Conservation (phyloP, 495 filamentous ascomycete genomes). For the Trichoderma gamsii region DNA sequence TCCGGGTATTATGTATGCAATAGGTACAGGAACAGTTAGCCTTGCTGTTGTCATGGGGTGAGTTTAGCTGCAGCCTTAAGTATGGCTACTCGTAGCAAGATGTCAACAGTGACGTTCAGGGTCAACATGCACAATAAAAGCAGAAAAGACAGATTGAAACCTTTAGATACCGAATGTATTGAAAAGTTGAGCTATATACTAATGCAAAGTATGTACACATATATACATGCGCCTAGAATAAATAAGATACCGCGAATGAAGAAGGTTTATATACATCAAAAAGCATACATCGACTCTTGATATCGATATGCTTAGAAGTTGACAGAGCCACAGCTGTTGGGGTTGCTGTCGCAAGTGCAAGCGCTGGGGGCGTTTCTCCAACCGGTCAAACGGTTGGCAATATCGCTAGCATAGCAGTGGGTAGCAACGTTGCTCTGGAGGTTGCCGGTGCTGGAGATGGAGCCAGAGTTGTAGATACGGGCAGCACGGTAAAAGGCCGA, state of each 20-base stretch:
- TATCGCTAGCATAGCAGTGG: conserved; percentile 50
- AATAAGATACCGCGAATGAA: neutral
- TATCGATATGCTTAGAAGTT: neutral
- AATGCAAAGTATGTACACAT: neutral
- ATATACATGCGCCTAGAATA: neutral
- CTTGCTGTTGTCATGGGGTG: no score
- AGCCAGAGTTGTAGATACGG: conserved; percentile 50
- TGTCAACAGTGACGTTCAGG: no score
- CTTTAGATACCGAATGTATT: no score
- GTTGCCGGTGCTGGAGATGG: conserved; percentile 38
- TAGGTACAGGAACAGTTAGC: no score
- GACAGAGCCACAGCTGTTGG: neutral
- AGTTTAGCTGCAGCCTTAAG: no score
- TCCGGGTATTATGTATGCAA: no score
- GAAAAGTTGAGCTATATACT: neutral
- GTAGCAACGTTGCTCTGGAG: conserved; percentile 47
- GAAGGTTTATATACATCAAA: neutral
- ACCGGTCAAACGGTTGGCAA: conserved; percentile 52
- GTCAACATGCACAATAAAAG: no score
- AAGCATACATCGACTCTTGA: neutral
- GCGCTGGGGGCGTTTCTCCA: conserved; percentile 16
- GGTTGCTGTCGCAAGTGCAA: conserved; percentile 11
- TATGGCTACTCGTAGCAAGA: no score
- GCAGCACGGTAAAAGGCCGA: conserved; percentile 35
- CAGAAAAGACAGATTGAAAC: no score